Conservation (phyloP, 2,329 filamentous ascomycete species). For the Calonectria fujianensis region DNA sequence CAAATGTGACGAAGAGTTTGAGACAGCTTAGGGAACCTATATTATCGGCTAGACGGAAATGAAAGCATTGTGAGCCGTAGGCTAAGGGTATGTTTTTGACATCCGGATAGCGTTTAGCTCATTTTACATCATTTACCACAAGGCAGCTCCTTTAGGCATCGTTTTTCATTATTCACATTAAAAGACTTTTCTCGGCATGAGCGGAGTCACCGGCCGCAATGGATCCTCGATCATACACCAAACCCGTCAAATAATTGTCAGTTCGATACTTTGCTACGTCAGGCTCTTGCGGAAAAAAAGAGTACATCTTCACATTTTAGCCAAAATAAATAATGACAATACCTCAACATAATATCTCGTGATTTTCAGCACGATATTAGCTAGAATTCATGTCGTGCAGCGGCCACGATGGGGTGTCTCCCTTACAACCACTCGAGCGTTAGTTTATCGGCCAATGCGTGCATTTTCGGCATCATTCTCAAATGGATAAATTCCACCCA, state of each 20-base stretch:
- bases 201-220: background rate
- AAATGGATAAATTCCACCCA: too few species aligned
- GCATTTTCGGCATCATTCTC: background rate
- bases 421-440: background rate
- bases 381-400: background rate
- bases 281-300: too few species aligned
- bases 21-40: conserved; percentile 78
- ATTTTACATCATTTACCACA: background rate
- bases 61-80: background rate
- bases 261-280: background rate
- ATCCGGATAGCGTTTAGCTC: background rate
- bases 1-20: conserved; percentile 73
- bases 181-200: background rate
- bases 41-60: conserved; percentile 66
- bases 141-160: background rate
- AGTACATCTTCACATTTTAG: too few species aligned
- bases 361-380: too few species aligned
- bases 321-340: too few species aligned
- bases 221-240: too few species aligned
- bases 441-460: background rate
- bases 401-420: background rate
- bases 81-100: background rate
- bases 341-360: too few species aligned
- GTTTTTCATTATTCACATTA: background rate
- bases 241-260: too few species aligned